Evolutionary conservation across 345 rosid species (phyloP), one percentile per base, ranked within the genome.

Genomic region (Acer yangbiense): DNA sequence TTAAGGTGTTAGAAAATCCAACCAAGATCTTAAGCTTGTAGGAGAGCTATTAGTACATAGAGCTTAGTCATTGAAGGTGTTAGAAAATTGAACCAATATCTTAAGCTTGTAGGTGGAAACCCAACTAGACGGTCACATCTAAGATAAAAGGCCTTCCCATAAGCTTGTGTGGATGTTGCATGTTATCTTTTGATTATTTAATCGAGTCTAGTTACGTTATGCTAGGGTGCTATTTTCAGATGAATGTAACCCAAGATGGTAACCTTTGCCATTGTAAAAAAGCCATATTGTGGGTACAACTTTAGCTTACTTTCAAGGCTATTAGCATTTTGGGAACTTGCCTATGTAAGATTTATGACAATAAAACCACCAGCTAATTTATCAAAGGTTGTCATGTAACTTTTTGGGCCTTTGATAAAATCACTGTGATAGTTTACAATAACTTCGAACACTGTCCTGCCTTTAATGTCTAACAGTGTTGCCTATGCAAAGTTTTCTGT

Each of bases 141-240:
- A 18, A 46, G 39, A 48, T 48, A 44, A 12, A 68, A 43, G 61
- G 7, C 43, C 17, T 69, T 50, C 35, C 18, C 58, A 11, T 23
- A 16, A 20, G 20, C 61, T 50, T 69, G 61, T 69, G 73, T 50
- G 41, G 61, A 25, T 50, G 72, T 69, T n/a, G 50, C 57, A 44
- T 46, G 57, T 44, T 20, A 20, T 68, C 17, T 48, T 55, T n/a
- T 69, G 32, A 50, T 12, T 48, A 69, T 14, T 10, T 48, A 16
- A 27, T 27, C 1, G 13, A 69, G 13, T 66, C 25, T 46, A 1
- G 16, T 21, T 50, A 1, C 21, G 5, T 25, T 48, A 27, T 48
- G 39, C 27, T 50, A 50, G 6, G 21, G 9, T 69, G 43, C 6
- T 69, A 50, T 69, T 21, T 69, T 25, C 73, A 46, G n/a, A 16